A percentile compares a stretch with the other conserved stretches of the same genome.
Conservation (phyloP, 2,329 filamentous ascomycete species). For the Fusarium dlaminii region DNA sequence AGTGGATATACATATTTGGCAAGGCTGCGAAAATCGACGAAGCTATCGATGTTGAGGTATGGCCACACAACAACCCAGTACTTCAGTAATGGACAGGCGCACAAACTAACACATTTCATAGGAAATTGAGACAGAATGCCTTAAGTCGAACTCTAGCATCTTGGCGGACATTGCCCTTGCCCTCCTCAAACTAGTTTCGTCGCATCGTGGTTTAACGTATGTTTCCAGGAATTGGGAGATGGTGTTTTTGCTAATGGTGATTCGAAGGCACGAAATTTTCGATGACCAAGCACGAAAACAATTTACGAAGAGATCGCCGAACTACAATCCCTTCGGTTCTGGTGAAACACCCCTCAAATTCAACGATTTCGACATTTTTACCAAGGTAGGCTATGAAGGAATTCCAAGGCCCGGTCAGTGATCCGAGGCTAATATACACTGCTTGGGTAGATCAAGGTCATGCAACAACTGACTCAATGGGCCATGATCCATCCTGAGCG, state of each 20-base stretch:
- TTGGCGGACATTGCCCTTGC: conserved; percentile 85
- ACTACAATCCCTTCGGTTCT: conserved; percentile 84
- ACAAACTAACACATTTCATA: conserved; percentile 49
- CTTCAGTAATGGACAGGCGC: not conserved
- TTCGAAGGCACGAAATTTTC: conserved; percentile 79
- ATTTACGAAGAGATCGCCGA: conserved; percentile 82
- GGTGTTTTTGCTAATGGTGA: conserved; percentile 12
- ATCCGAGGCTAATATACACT: not conserved
- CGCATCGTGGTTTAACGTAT: conserved; percentile 90
- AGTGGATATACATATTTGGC: conserved; percentile 94
- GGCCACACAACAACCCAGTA: not conserved
- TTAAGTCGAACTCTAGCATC: conserved; percentile 79
- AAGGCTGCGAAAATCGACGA: conserved; percentile 89
- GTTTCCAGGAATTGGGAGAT: conserved; percentile 47
- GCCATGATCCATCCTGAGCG: conserved; percentile 87
- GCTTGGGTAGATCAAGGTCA: conserved; percentile 68
- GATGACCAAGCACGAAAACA: conserved; percentile 93
- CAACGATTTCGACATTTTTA: conserved; percentile 81
- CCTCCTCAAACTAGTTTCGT: conserved; percentile 91
- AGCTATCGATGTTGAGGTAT: conserved; percentile 88
- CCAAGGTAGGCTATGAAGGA: conserved; percentile 68
- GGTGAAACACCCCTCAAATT: conserved; percentile 80
- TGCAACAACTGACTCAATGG: conserved; percentile 92
- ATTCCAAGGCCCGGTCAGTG: not conserved
- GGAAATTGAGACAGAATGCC: conserved; percentile 89